Evolutionary conservation across 208 protist genomes (phyloP).

Genomic region (Herpetomonas samuelpessoai): DNA sequence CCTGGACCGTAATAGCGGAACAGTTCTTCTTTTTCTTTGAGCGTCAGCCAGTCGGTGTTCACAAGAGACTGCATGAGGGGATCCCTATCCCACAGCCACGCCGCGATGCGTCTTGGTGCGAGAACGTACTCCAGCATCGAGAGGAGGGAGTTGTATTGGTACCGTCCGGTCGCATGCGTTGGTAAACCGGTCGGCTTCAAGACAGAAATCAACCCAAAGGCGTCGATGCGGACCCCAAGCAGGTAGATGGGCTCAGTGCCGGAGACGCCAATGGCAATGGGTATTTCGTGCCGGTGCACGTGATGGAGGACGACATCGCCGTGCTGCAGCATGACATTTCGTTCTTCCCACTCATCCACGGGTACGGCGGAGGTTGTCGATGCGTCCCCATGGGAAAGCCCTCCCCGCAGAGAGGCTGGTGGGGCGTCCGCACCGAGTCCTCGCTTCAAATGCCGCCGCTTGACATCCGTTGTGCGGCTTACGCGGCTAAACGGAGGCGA

Average conservation of each 20-base stretch:
- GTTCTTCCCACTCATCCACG: neutral
- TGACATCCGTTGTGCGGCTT: slow-evolving; percentile 8
- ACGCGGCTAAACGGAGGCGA: too few species aligned
- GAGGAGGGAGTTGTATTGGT: slow-evolving; percentile 91
- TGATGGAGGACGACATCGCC: slow-evolving; percentile 88
- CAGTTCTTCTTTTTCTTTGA: slow-evolving; percentile 51
- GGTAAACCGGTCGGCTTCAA: slow-evolving; percentile 78
- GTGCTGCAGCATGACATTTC: slow-evolving; percentile 37
- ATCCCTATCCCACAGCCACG: slow-evolving; percentile 57
- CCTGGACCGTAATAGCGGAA: slow-evolving; percentile 50
- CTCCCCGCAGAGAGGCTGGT: neutral
- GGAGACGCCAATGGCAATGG: slow-evolving; percentile 61
- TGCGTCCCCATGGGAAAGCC: neutral
- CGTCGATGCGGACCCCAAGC: slow-evolving; percentile 46
- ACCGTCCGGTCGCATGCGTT: slow-evolving; percentile 89
- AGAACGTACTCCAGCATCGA: slow-evolving; percentile 88
- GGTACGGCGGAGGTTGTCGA: neutral
- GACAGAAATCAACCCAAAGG: slow-evolving; percentile 60
- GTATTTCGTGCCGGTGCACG: slow-evolving; percentile 94
- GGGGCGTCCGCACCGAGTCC: slow-evolving; percentile 10
- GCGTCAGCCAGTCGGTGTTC: slow-evolving; percentile 34
- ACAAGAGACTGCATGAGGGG: slow-evolving; percentile 73
- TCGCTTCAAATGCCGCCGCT: slow-evolving; percentile 21
- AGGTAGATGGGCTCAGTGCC: slow-evolving; percentile 55
- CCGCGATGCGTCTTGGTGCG: slow-evolving; percentile 59